phyloP scores from a whole-genome alignment of 768 basidiomycete genomes.

The Tricholoma flavovirens region DNA sequence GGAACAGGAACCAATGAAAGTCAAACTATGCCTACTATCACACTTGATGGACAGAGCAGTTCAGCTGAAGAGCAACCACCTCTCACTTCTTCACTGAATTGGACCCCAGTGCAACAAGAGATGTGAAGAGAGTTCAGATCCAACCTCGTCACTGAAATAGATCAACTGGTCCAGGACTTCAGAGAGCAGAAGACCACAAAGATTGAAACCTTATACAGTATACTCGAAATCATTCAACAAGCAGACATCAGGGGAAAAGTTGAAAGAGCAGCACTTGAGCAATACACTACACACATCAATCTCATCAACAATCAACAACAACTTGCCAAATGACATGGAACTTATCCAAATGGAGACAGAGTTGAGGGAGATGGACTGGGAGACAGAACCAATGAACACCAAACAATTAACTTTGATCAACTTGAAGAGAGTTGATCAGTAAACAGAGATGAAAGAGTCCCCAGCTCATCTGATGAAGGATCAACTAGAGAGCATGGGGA shows the following conservation, averaged over 20 bases:
- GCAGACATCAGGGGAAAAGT: background rate
- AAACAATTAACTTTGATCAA: too few species aligned
- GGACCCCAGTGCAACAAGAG: background rate
- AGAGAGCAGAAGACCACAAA: background rate
- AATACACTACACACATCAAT: too few species aligned
- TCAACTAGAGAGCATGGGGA: background rate
- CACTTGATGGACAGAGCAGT: background rate
- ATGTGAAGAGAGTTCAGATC: background rate
- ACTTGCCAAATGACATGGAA: too few species aligned
- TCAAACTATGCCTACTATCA: background rate
- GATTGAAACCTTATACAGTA: background rate
- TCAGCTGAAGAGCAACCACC: background rate
- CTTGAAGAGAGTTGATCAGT: too few species aligned
- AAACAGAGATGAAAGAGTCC: too few species aligned
- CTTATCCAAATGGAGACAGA: too few species aligned
- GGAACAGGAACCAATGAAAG: background rate
- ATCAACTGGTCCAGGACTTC: background rate
- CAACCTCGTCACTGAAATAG: background rate
- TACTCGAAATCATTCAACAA: background rate
- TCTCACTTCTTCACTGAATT: background rate
- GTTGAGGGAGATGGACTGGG: too few species aligned
- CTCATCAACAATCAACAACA: too few species aligned
- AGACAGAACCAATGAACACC: too few species aligned
- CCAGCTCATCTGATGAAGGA: too few species aligned
- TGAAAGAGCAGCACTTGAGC: too few species aligned